Evolutionary conservation across 2,329 filamentous ascomycete genomes (phyloP), one percentile per base, ranked within the genome.

Genomic region (Botrytis galanthina): DNA sequence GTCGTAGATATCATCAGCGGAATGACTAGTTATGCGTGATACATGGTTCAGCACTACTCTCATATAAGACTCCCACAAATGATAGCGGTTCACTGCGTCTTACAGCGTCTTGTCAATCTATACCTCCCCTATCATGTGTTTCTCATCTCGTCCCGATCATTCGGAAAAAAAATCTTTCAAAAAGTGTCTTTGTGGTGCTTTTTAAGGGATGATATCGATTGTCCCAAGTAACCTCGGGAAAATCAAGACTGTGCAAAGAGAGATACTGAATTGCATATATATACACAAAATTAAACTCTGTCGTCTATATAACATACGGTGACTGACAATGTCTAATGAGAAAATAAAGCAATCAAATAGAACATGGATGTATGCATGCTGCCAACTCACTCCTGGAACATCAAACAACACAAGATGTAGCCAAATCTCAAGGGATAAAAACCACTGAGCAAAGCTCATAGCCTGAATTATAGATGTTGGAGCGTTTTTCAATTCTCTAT

Each of bases 341-440:
- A 6, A 18, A 6, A 54, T 2, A 54, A 12, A 29, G 2, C n/a
- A 29, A 16, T 7, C n/a, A 54, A n/a, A 16, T 37, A n/a, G 1
- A 54, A 54, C 8, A 16, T 16, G 1, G n/a, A 29, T 54, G 0
- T 54, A 1, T 4, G 6, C 18, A 8, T 18, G 12, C 18, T 54
- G 7, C 14, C 2, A 4, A 2, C 3, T 8, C n/a, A 54, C 48
- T 29, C 29, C 6, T 18, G 2, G n/a, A 1, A 54, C 2, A n/a
- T 29, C 26, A 54, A 54, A 16, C 12, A 29, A 29, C 26, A 54
- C 29, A 2, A 54, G n/a, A 7, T 54, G 12, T 4, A n/a, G 14
- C 51, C 2, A 16, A 54, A 7, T 16, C 18, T 29, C 2, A 18
- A 29, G 26, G 0, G 2, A 54, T 54, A 1, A 26, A 54, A 14